Percentiles rank a stretch among this genome's conserved stretches.
Conservation (phyloP, 768 basidiomycete species). For the Collybia sordida region DNA sequence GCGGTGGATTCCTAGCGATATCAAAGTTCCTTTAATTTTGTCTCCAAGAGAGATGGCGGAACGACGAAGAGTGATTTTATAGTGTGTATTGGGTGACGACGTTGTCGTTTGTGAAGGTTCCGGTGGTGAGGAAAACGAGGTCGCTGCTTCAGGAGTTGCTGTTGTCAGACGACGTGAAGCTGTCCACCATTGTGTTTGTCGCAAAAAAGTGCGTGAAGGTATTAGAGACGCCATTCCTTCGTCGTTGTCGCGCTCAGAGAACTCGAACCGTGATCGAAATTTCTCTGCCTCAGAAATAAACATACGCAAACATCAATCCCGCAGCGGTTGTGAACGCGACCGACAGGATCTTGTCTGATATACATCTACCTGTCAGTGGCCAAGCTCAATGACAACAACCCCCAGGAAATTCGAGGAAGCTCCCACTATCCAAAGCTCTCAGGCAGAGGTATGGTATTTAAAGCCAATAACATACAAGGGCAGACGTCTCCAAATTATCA, state of each 20-base stretch:
- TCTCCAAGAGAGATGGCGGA: conserved; percentile 83
- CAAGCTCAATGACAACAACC: background rate
- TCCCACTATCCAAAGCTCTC: conserved; percentile 38
- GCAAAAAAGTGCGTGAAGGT: background rate
- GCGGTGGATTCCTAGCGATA: conserved; percentile 80
- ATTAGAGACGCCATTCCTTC: background rate
- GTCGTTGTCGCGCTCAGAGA: too few species aligned
- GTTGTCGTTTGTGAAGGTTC: background rate
- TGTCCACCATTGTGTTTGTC: background rate
- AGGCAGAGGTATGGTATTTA: conserved; percentile 75
- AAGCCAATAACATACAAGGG: conserved; percentile 60
- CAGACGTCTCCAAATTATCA: conserved; percentile 60
- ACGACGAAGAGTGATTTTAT: conserved; percentile 85
- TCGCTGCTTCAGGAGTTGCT: background rate
- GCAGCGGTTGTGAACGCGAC: background rate
- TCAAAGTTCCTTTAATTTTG: conserved; percentile 69
- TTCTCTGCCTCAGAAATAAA: background rate
- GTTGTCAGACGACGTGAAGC: background rate
- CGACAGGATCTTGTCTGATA: background rate
- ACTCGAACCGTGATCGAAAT: background rate
- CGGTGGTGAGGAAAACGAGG: conserved; percentile 16
- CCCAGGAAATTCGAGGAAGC: conserved; percentile 11
- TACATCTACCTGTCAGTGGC: too few species aligned
- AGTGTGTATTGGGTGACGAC: conserved; percentile 56
- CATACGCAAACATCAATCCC: background rate